Conservation (phyloP, 805 yeast genomes). For the Maudiozyma barnettii region DNA sequence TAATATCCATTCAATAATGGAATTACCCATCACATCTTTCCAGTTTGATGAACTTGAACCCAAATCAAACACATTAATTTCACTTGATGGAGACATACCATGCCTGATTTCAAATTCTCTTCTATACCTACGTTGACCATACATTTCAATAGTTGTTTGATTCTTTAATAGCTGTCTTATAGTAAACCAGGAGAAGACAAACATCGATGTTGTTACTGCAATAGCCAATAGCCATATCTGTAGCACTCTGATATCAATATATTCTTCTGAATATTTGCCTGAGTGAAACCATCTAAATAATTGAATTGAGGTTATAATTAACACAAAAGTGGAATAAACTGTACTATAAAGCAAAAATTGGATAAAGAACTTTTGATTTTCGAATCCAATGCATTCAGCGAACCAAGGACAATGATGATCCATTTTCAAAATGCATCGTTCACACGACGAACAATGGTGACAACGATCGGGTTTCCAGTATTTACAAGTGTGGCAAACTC, state of each 20-base stretch:
- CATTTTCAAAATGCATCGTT: conserved; percentile 67
- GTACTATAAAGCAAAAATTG: conserved; percentile 58
- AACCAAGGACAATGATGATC: conserved; percentile 97
- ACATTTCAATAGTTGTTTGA: conserved; percentile 74
- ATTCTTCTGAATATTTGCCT: conserved; percentile 32
- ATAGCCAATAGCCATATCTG: conserved; percentile 47
- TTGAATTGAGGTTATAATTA: conserved; percentile 32
- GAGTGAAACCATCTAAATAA: conserved; percentile 41
- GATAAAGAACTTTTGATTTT: conserved; percentile 69
- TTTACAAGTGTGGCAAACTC: conserved; percentile 62
- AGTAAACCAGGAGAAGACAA: conserved; percentile 48
- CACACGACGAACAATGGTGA: conserved; percentile 77
- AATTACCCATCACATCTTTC: conserved; percentile 62
- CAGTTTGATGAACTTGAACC: conserved; percentile 53
- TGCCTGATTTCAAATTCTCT: conserved; percentile 32
- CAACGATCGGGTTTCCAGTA: conserved; percentile 76
- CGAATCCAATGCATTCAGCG: conserved; percentile 74
- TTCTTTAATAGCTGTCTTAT: conserved; percentile 52
- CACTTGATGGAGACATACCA: conserved; percentile 28
- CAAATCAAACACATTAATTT: conserved; percentile 64
- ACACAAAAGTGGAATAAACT: conserved; percentile 37
- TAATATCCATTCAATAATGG: conserved; percentile 58
- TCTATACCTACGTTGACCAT: conserved; percentile 42
- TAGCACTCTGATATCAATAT: conserved; percentile 50
- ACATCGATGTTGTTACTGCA: conserved; percentile 47